Percentiles rank a stretch among this genome's conserved stretches.
phyloP scores from a whole-genome alignment of 352 stramenopile species.

The Peronospora destructor region DNA sequence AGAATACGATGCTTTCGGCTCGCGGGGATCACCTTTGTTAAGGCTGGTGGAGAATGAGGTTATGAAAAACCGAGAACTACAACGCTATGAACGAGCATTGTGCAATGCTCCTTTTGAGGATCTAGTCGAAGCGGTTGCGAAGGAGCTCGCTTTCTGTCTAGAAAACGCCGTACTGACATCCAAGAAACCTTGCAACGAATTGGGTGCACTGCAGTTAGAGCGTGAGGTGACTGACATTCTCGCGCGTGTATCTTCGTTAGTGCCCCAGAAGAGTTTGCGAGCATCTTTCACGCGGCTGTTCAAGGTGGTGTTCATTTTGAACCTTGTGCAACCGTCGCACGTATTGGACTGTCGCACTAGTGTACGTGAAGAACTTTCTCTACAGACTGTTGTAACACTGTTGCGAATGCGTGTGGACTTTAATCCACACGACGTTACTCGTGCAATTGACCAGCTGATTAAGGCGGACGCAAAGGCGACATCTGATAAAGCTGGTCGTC shows the following conservation, averaged over 20 bases:
- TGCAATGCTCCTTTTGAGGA: conserved; percentile 58
- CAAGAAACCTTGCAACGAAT: conserved; percentile 69
- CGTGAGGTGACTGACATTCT: conserved; percentile 65
- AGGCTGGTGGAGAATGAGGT: conserved; percentile 62
- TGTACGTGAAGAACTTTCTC: conserved; percentile 40
- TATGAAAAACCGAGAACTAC: conserved; percentile 55
- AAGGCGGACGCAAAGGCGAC: conserved; percentile 1
- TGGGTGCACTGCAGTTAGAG: conserved; percentile 73
- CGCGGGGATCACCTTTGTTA: conserved; percentile 58
- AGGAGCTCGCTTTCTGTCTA: conserved; percentile 55
- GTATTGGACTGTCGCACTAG: conserved; percentile 60
- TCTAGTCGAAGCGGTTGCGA: conserved; percentile 52
- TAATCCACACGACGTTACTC: conserved; percentile 38
- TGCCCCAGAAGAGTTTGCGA: conserved; percentile 50
- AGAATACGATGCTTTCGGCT: conserved; percentile 57
- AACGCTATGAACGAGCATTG: conserved; percentile 52
- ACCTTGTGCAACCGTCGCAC: conserved; percentile 67
- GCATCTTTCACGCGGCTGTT: conserved; percentile 67
- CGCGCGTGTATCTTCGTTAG: conserved; percentile 40
- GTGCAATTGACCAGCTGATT: conserved; percentile 32
- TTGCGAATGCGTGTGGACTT: conserved; percentile 73
- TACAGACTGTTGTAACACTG: conserved; percentile 45
- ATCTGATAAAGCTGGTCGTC: no score
- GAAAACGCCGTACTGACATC: conserved; percentile 41
- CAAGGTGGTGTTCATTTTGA: conserved; percentile 73